Evolutionary conservation across 495 filamentous ascomycete genomes (phyloP), one percentile per base, ranked within the genome.

Genomic region (Lasiosphaeria hispida): DNA sequence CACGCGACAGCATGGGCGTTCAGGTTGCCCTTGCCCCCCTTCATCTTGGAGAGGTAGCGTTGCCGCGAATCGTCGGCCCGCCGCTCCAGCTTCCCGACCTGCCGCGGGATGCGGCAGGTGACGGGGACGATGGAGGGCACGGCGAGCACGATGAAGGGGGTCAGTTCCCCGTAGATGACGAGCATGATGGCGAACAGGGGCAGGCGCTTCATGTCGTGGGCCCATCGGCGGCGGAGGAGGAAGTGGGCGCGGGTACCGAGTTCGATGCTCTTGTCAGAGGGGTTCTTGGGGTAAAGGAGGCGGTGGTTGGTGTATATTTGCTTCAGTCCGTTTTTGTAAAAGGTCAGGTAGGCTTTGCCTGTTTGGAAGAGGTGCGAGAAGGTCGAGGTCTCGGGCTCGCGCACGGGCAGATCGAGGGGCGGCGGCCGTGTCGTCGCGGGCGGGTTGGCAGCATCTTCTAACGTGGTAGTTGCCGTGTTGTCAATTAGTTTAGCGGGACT

Each of bases 251-350:
- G 63, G 7, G 63, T 68, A 17, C 14, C 19, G 7, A 60, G 56
- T 11, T 10, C 36, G 2, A 45, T 55, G 17, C 47, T 40, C 65
- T 56, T 13, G 48, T 30, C 23, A 30, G 38, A 18, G 52, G 37
- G 33, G 45, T 50, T 40, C 57, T 52, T 45, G 64, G 48, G 48
- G 57, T 49, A 15, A 44, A 51, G 55, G 35, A 65, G 50, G 72
- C 59, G 58, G 55, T 49, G 55, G 73, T 90, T 91, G 30, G 62
- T 64, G 56, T 73, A 77, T 53, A 96, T 84, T 53, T 86, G 83
- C 61, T 80, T 81, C 23, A 96, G 69, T 11, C 93, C 93, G 19
- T 83, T 81, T 69, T 95, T 96, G 83, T 96, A 97, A 81, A 97
- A 97, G 34, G 72, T 71, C 6, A 85, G 64, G 71, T 88, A 89